A percentile compares a stretch with the other conserved stretches of the same genome.
These are phyloP conservation scores for Trematosphaeria pertusa DNA, from an alignment of 2,329 filamentous ascomycete genomes.

Conservation along the genomic window DNA sequence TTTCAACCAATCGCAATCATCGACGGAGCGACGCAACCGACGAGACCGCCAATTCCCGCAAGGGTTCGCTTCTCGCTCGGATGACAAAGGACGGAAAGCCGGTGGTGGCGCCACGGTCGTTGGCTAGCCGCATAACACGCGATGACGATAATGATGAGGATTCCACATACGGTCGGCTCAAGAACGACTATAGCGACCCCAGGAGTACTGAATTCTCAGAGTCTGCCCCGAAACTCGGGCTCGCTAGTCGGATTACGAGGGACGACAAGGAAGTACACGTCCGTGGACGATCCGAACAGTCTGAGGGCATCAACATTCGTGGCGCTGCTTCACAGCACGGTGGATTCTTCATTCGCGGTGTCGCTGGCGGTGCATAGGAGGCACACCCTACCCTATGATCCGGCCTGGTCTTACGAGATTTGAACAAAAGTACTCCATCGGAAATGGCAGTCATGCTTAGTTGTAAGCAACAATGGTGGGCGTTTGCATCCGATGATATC, in stretches of 20 bases:
- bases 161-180: slow-evolving; percentile 39
- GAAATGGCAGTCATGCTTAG: neutral
- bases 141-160: slow-evolving; percentile 26
- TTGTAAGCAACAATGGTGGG: no score
- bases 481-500: neutral
- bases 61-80: slow-evolving; percentile 36
- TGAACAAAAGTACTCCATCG: neutral
- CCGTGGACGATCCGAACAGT: slow-evolving; percentile 16
- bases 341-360: slow-evolving; percentile 39
- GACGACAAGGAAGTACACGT: slow-evolving; percentile 25
- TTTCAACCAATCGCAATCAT: slow-evolving; percentile 53
- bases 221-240: slow-evolving; percentile 22
- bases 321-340: slow-evolving; percentile 32
- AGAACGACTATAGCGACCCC: slow-evolving; percentile 37
- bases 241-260: slow-evolving; percentile 33
- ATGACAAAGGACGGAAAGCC: slow-evolving; percentile 46
- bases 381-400: no score
- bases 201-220: slow-evolving; percentile 34
- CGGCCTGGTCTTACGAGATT: no score
- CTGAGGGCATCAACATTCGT: slow-evolving; percentile 42
- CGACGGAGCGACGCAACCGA: slow-evolving; percentile 54
- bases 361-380: slow-evolving; percentile 38
- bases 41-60: slow-evolving; percentile 27
- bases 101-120: slow-evolving; percentile 28
- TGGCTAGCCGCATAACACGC: slow-evolving; percentile 42